These are phyloP conservation scores for Aspergillus sparsus DNA, from an alignment of 495 filamentous ascomycete genomes.

Conservation along the genomic window DNA sequence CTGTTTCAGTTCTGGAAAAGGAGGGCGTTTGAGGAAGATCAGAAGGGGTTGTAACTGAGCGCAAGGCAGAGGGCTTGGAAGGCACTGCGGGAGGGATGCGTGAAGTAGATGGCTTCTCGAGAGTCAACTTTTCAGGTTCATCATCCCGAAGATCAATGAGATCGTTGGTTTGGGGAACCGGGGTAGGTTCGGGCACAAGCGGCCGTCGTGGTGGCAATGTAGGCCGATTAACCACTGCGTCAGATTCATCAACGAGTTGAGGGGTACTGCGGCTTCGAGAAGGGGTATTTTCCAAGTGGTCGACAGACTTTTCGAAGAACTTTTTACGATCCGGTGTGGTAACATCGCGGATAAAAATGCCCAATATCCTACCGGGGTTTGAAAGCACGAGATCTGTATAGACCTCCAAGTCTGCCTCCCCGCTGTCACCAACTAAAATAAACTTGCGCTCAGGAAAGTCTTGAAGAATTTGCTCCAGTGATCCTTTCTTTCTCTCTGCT, in stretches of 20 bases:
- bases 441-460: constrained; percentile 92
- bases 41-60: constrained; percentile 38
- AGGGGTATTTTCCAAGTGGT: constrained; percentile 28
- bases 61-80: constrained; percentile 65
- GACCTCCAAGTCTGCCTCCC: constrained; percentile 94
- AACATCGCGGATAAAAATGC: constrained; percentile 91
- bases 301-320: constrained; percentile 76
- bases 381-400: constrained; percentile 89
- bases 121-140: constrained; percentile 17
- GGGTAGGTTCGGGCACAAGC: constrained; percentile 20
- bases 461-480: constrained; percentile 76
- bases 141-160: constrained; percentile 67
- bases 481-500: constrained; percentile 86
- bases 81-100: constrained; percentile 60
- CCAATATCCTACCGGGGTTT: constrained; percentile 78
- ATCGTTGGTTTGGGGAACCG: constrained; percentile 50
- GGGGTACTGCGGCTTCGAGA: constrained; percentile 33
- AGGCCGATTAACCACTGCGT: constrained; percentile 34
- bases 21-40: constrained; percentile 16
- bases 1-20: constrained; percentile 6
- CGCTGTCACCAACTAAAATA: constrained; percentile 90
- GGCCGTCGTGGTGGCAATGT: constrained; percentile 40
- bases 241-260: constrained; percentile 31
- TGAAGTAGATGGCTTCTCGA: constrained; percentile 23
- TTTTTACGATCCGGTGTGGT: constrained; percentile 68